Base-by-base conservation (phyloP, 2,329 filamentous ascomycete genomes). In the Claviceps spartinae region DNA sequence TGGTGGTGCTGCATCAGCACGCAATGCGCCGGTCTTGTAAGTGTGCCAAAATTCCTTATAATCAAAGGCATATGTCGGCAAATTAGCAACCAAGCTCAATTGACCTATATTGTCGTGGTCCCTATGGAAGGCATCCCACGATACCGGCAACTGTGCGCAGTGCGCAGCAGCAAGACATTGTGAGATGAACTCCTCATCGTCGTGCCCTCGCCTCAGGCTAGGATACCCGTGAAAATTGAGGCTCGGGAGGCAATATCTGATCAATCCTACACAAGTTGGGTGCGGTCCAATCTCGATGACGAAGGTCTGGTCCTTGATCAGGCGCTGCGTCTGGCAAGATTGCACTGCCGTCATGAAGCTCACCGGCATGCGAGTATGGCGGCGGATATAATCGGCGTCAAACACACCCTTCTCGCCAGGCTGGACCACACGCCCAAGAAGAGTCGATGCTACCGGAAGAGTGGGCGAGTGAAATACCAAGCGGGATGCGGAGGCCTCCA, bases 261-360 rank as follows among this genome's bases (percentile, higher is more conserved):
- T 72, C 69, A 88, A 82, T 24, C 72, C 72, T 8, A 72, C 70
- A 65, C 78, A 83, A 9, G 85, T 74, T 0, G 82, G 81, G 55
- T 86, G 79, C 3, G 83, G 81, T 1, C 85, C 84, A 53, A 87
- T 70, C 59, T 88, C 85, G 47, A 88, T 62, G 75, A 79, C 86
- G 6, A 77, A 67, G 5, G 78, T 81, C 58, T 74, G 73, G 34
- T 77, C 74, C 50, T 78, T 71, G 36, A 83, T 72, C 5, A 73
- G 60, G 47, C 71, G 71, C 6, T 36, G 26, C 16, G 36, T n/a
- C 14, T 26, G n/a, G 18, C 26, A 26, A n/a, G 40, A 24, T 40
- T 51, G 42, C 4, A 57, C 59, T 41, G 36, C 16, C 71, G 64
- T 51, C 62, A 70, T 68, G n/a, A 54, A 46, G 11, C 45, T 45